Conservation (phyloP, 805 yeast genomes). For the Teunomyces lycoperdinae region DNA sequence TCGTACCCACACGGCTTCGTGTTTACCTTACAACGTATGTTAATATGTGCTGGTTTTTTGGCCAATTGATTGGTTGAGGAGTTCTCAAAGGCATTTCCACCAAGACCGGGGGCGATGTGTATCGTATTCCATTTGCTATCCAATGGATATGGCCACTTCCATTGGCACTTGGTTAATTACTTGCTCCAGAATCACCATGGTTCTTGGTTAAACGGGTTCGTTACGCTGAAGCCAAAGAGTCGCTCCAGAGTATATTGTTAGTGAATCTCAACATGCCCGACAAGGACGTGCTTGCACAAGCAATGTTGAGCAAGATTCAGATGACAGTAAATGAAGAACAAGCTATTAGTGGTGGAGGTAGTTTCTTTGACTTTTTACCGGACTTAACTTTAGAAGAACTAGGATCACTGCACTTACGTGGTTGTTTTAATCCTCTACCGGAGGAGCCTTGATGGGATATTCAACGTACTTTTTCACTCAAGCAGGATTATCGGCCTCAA, state of each 20-base stretch:
- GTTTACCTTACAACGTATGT: slow-evolving; percentile 48
- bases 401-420: slow-evolving; percentile 45
- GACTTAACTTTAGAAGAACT: slow-evolving; percentile 48
- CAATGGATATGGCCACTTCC: slow-evolving; percentile 42
- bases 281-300: slow-evolving; percentile 31
- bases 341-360: slow-evolving; percentile 14
- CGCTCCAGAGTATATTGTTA: slow-evolving; percentile 35
- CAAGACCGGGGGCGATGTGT: slow-evolving; percentile 33
- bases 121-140: slow-evolving; percentile 42
- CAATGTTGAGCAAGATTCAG: slow-evolving; percentile 45
- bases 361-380: slow-evolving; percentile 45
- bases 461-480: slow-evolving; percentile 50
- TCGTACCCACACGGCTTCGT: slow-evolving; percentile 51
- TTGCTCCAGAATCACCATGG: slow-evolving; percentile 52
- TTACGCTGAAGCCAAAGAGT: slow-evolving; percentile 39
- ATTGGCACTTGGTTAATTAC: slow-evolving; percentile 29
- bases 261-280: slow-evolving; percentile 31
- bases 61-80: slow-evolving; percentile 56
- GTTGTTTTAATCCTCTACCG: slow-evolving; percentile 45
- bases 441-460: slow-evolving; percentile 47
- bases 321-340: slow-evolving; percentile 43
- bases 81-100: slow-evolving; percentile 38
- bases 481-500: slow-evolving; percentile 44
- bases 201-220: slow-evolving; percentile 38
- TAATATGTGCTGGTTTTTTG: slow-evolving; percentile 54